These are phyloP conservation scores for Heritiera fomes DNA, from an alignment of 345 rosid species.

Conservation along the genomic window DNA sequence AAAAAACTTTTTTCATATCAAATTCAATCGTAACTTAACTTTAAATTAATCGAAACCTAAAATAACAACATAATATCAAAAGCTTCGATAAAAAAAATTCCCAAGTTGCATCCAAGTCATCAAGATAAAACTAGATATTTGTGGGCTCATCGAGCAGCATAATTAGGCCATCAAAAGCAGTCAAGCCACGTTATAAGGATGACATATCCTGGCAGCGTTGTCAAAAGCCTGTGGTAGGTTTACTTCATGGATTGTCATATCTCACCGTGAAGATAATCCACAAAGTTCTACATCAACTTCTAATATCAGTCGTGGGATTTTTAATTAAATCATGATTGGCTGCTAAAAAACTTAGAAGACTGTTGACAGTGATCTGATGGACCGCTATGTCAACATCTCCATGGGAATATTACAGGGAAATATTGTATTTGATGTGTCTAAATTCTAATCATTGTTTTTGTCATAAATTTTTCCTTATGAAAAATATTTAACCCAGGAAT, in stretches of 20 bases:
- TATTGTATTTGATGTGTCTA: not conserved
- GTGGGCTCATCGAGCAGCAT: not conserved
- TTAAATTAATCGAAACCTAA: too few species aligned
- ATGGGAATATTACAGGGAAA: not conserved
- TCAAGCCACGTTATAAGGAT: too few species aligned
- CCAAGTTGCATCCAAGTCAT: too few species aligned
- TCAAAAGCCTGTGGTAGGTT: not conserved
- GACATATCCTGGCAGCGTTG: too few species aligned
- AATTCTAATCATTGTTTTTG: not conserved
- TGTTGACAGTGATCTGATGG: not conserved
- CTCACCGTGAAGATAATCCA: not conserved
- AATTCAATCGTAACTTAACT: too few species aligned
- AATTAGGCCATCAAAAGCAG: slow-evolving; percentile 9
- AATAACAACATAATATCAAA: too few species aligned
- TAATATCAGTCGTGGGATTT: not conserved
- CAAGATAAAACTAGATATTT: not conserved
- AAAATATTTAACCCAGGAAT: too few species aligned
- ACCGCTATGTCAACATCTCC: not conserved
- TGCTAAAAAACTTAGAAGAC: not conserved
- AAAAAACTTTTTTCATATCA: too few species aligned
- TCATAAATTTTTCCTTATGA: not conserved
- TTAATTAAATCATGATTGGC: not conserved
- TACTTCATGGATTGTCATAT: not conserved
- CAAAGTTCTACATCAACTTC: not conserved
- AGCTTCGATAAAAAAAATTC: too few species aligned